Evolutionary conservation across 139 green algal genomes (phyloP).

Genomic region (Tetraselmis chui): DNA sequence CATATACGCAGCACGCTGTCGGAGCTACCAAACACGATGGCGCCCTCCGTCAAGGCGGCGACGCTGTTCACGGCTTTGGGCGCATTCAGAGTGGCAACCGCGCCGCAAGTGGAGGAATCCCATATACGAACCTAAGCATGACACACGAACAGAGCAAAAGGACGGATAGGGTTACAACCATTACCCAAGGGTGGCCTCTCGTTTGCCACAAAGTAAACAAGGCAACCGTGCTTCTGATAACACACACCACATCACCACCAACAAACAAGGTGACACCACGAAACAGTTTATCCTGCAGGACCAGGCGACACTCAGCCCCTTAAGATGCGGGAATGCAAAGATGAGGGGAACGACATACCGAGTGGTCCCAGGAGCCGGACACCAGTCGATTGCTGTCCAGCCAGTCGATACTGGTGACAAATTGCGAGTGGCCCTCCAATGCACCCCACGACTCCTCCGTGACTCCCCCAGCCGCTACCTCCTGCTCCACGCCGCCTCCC

Average conservation of each 20-base stretch:
- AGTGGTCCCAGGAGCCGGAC: slow-evolving; percentile 76
- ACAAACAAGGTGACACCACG: too few species aligned
- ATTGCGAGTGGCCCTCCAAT: slow-evolving; percentile 59
- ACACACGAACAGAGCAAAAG: too few species aligned
- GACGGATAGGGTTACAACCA: too few species aligned
- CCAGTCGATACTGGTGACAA: slow-evolving; percentile 56
- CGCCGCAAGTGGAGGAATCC: slow-evolving; percentile 44
- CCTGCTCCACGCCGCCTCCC: not conserved
- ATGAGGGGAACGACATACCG: slow-evolving; percentile 23
- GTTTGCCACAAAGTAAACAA: too few species aligned
- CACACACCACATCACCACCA: too few species aligned
- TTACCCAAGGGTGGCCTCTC: too few species aligned
- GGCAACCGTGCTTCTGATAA: too few species aligned
- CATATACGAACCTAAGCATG: slow-evolving; percentile 61
- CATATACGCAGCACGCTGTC: slow-evolving; percentile 66
- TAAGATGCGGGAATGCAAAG: too few species aligned
- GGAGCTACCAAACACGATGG: slow-evolving; percentile 61
- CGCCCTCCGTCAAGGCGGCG: slow-evolving; percentile 15
- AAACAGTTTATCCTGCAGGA: too few species aligned
- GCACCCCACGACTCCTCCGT: slow-evolving; percentile 1
- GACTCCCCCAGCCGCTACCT: not conserved
- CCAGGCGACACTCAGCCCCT: too few species aligned
- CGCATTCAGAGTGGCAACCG: slow-evolving; percentile 52
- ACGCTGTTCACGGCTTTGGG: slow-evolving; percentile 66
- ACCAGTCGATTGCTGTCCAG: slow-evolving; percentile 29